A percentile compares a stretch with the other conserved stretches of the same genome.
Evolutionary conservation across 2,329 filamentous ascomycete species (phyloP).

Genomic region (Fragosphaeria purpurea): DNA sequence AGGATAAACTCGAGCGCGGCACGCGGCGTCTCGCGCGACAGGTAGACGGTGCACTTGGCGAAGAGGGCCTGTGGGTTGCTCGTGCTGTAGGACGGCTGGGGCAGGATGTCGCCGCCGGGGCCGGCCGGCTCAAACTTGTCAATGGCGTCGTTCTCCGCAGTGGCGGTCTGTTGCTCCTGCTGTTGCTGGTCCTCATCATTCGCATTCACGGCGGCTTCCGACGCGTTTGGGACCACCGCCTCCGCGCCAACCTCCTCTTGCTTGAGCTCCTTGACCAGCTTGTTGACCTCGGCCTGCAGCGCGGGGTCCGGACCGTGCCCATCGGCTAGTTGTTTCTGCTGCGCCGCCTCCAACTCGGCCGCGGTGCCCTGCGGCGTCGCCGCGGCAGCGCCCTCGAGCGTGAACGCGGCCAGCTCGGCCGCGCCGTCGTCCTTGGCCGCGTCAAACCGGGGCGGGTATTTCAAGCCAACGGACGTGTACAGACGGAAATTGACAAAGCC

Average conservation of each 20-base stretch:
- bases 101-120: constrained; percentile 74
- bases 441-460: constrained; percentile 95
- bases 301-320: constrained; percentile 47
- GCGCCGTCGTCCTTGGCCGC: constrained; percentile 76
- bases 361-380: constrained; percentile 39
- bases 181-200: too few species aligned
- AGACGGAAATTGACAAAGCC: constrained; percentile 94
- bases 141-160: constrained; percentile 43
- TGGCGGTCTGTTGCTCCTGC: too few species aligned
- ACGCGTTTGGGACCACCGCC: constrained; percentile 32
- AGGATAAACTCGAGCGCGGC: constrained; percentile 88
- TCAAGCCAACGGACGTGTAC: constrained; percentile 81
- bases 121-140: constrained; percentile 87
- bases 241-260: constrained; percentile 27
- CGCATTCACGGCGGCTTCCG: too few species aligned
- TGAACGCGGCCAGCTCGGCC: constrained; percentile 84
- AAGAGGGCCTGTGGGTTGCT: constrained; percentile 68
- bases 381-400: constrained; percentile 64
- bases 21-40: constrained; percentile 87
- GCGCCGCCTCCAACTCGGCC: constrained; percentile 20
- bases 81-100: constrained; percentile 61
- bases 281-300: constrained; percentile 57
- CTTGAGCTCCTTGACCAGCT: constrained; percentile 59
- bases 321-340: not conserved
- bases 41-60: constrained; percentile 78